Base-by-base conservation (phyloP, 2,329 filamentous ascomycete species). In the Phialophora macrospora region DNA sequence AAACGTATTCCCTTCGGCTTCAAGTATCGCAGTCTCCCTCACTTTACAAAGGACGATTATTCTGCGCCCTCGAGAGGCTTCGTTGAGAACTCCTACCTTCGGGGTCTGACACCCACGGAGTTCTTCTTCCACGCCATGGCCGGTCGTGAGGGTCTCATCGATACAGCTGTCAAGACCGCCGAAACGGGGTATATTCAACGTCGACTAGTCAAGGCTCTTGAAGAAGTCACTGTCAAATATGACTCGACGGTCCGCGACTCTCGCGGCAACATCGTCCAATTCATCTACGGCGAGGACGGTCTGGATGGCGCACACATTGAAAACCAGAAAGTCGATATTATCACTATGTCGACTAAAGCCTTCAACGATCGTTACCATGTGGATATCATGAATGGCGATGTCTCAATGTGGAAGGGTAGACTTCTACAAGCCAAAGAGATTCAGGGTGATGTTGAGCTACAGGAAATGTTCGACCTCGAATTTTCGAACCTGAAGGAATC, bases 111-210 rank as follows among this genome's bases (percentile, higher is more conserved):
- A 0, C 95, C 95, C 0, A 90, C 91, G 0, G 95, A 99, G 73
- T 99, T 99, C 81, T 99, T 97, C 83, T 99, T 99, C 85, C 95
- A 99, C 86, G 95, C 95, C 76, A 99, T 99, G 95, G 95, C 95
- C 84, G 95, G 95, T 92, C 89, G 95, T 83, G 95, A 99, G 81
- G 95, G 95, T 96, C 85, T 99, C 62, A 99, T 99, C 73, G 95
- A 99, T 85, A 99, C 95, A 60, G 95, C 95, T 71, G 96, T 99
- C 80, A 99, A 99, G 86, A 99, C 95, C 71, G 95, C 95, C 22
- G 96, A 99, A 80, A 99, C 96, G 64, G 95, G 95, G 80, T 99
- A 99, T 78, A 99, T 99, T 71, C 96, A 99, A 80, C 92, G 95
- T 81, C 93, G 96, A 83, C 86, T 99, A 54, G 95, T 99, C 75